Evolutionary conservation across 371 early-diverging fungal species (phyloP).

Genomic region (Mortierella sp.): DNA sequence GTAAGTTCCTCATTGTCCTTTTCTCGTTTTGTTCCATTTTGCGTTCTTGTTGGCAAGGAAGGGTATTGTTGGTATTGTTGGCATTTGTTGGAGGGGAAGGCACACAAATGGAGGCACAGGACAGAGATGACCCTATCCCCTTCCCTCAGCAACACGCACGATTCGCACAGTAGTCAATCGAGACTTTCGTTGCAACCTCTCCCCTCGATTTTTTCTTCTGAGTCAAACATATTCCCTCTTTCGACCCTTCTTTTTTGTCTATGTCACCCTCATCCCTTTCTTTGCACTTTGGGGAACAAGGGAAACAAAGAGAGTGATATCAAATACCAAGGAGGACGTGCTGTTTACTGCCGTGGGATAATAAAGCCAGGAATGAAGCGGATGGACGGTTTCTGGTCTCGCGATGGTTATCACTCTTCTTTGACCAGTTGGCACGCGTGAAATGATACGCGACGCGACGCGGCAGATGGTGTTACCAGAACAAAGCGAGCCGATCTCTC

Average conservation of each 20-base stretch:
- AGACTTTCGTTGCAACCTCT: not conserved
- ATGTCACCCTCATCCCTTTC: not conserved
- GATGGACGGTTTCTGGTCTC: not conserved
- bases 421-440: not conserved
- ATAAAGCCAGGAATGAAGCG: not conserved
- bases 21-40: not conserved
- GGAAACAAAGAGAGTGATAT: not conserved
- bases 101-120: not conserved
- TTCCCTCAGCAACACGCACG: too few species aligned
- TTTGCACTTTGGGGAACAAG: not conserved
- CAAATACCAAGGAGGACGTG: not conserved
- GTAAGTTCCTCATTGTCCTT: slow-evolving; percentile 3
- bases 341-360: not conserved
- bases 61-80: not conserved
- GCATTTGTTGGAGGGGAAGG: not conserved
- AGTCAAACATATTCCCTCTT: not conserved
- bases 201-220: not conserved
- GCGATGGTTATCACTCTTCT: not conserved
- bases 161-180: not conserved
- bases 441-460: not conserved
- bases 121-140: not conserved
- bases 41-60: too few species aligned
- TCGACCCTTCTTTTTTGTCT: not conserved
- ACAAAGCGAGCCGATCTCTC: not conserved
- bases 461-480: not conserved